These are phyloP conservation scores for Euphorbia corollata DNA, from an alignment of 441 rosid genomes.

Conservation along the genomic window DNA sequence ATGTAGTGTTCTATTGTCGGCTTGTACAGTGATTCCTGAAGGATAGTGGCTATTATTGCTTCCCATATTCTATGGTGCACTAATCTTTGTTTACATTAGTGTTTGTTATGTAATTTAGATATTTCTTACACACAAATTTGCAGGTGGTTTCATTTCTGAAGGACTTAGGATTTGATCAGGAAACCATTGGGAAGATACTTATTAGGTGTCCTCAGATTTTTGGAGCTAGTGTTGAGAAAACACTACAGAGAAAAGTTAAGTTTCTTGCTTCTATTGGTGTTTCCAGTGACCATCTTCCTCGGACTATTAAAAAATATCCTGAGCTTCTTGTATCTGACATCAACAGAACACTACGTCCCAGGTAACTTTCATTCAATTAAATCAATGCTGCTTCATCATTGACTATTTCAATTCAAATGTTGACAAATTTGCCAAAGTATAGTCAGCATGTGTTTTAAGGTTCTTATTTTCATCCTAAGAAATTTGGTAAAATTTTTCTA, in stretches of 20 bases:
- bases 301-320: constrained; percentile 72
- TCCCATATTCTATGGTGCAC: neutral
- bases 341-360: constrained; percentile 52
- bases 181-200: constrained; percentile 48
- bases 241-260: constrained; percentile 52
- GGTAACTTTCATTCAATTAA: constrained; percentile 35
- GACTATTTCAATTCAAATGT: neutral
- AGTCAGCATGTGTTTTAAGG: neutral
- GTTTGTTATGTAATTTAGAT: neutral
- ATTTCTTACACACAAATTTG: constrained; percentile 15
- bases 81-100: neutral
- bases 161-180: constrained; percentile 57
- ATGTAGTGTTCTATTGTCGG: neutral
- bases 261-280: constrained; percentile 57
- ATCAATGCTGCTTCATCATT: neutral
- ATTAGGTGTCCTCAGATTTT: constrained; percentile 78
- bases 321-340: constrained; percentile 66
- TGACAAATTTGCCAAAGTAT: neutral
- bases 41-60: neutral
- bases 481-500: neutral
- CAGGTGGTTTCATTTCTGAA: constrained; percentile 59
- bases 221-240: constrained; percentile 51
- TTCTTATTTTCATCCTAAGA: neutral
- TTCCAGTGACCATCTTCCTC: constrained; percentile 44
- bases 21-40: neutral